These are phyloP conservation scores for Beta macrorhiza DNA, from an alignment of 179 eudicot genomes.

Conservation along the genomic window DNA sequence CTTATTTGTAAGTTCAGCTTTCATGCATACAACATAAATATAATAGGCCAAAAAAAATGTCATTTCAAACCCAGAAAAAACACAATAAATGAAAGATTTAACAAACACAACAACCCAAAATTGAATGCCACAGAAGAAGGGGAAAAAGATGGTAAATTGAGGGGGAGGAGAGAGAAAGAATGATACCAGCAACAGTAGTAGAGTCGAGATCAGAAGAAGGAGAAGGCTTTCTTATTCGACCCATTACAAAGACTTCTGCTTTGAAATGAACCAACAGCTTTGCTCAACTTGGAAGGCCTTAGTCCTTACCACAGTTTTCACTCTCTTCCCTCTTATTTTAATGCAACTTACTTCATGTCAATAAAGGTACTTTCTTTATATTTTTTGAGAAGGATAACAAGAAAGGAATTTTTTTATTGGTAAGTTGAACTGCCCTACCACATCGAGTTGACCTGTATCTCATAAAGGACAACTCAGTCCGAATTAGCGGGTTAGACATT, in stretches of 20 bases:
- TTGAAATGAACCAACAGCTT: not conserved
- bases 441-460: too few species aligned
- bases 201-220: not conserved
- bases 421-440: too few species aligned
- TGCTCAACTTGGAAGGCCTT: not conserved
- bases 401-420: too few species aligned
- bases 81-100: not conserved
- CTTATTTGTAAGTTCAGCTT: not conserved
- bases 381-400: too few species aligned
- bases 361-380: too few species aligned
- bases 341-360: too few species aligned
- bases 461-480: too few species aligned
- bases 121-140: not conserved
- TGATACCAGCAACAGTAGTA: slow-evolving; percentile 13
- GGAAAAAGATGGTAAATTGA: not conserved
- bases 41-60: not conserved
- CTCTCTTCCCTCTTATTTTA: too few species aligned
- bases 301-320: too few species aligned
- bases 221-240: slow-evolving; percentile 16
- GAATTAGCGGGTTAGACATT: too few species aligned
- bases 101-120: not conserved
- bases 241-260: not conserved
- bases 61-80: slow-evolving; percentile 5
- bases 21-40: slow-evolving; percentile 11
- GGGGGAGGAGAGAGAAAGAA: not conserved